A percentile compares a stretch with the other conserved stretches of the same genome.
Conservation (phyloP, 768 basidiomycete species). For the Ramaria sp. region DNA sequence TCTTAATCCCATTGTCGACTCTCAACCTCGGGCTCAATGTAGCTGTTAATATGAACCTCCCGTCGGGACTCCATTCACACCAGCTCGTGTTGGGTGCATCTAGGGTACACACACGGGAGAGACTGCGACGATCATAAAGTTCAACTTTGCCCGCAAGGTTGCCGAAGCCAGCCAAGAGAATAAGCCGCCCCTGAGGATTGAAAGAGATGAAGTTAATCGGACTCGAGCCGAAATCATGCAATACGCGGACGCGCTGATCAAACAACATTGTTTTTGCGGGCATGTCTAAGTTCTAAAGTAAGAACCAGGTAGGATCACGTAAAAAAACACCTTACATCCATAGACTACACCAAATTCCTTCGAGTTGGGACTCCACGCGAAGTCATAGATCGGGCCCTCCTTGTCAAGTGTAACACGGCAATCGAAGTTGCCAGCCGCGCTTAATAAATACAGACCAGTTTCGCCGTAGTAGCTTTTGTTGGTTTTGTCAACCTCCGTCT, state of each 20-base stretch:
- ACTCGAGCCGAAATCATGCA: slow-evolving; percentile 84
- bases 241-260: slow-evolving; percentile 75
- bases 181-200: slow-evolving; percentile 83
- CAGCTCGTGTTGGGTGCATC: slow-evolving; percentile 89
- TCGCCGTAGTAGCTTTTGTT: slow-evolving; percentile 99
- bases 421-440: slow-evolving; percentile 87
- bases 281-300: slow-evolving; percentile 50
- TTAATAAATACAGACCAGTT: slow-evolving; percentile 88
- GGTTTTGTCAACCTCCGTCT: slow-evolving; percentile 93
- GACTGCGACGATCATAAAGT: slow-evolving; percentile 78
- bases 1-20: slow-evolving; percentile 95
- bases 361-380: slow-evolving; percentile 90
- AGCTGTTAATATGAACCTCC: slow-evolving; percentile 85
- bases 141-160: slow-evolving; percentile 94
- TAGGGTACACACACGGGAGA: slow-evolving; percentile 67
- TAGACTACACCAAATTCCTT: slow-evolving; percentile 96
- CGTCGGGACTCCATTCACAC: slow-evolving; percentile 94
- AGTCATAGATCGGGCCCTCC: slow-evolving; percentile 96
- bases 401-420: slow-evolving; percentile 84
- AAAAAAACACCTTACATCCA: slow-evolving; percentile 59
- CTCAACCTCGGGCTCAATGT: slow-evolving; percentile 91
- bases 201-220: slow-evolving; percentile 91
- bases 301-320: neutral
- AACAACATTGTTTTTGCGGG: slow-evolving; percentile 90
- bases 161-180: slow-evolving; percentile 91